These are phyloP conservation scores for Oenanthe javanica DNA, from an alignment of 140 eudicot genomes.

Conservation along the genomic window DNA sequence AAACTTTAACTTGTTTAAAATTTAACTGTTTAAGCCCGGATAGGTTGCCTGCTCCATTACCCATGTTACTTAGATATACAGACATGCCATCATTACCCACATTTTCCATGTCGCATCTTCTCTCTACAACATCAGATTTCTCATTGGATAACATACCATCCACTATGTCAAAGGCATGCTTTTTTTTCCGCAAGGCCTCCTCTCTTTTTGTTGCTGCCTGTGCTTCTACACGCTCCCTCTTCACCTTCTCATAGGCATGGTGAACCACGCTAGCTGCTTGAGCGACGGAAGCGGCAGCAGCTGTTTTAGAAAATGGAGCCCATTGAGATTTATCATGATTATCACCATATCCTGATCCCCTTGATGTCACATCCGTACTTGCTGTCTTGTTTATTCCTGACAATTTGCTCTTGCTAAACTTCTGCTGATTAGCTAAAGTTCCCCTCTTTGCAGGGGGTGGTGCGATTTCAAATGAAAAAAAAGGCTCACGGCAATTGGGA, in stretches of 20 bases:
- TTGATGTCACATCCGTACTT: not conserved
- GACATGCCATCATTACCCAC: slow-evolving; percentile 1
- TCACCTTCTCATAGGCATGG: slow-evolving; percentile 44
- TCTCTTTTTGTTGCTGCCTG: slow-evolving; percentile 37
- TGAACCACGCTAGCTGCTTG: slow-evolving; percentile 47
- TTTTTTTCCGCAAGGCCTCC: slow-evolving; percentile 26
- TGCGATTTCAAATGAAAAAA: slow-evolving; percentile 24
- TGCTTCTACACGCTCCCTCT: slow-evolving; percentile 37
- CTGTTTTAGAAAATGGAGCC: slow-evolving; percentile 33
- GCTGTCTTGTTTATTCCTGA: not conserved
- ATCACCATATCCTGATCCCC: not conserved
- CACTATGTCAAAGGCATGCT: slow-evolving; percentile 13
- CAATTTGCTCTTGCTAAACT: not conserved
- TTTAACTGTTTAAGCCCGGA: slow-evolving; percentile 5
- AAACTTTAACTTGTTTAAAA: not conserved
- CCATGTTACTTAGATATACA: slow-evolving; percentile 8
- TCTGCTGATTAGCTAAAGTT: not conserved
- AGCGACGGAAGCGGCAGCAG: slow-evolving; percentile 26
- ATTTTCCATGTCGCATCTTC: slow-evolving; percentile 24
- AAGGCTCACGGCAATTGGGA: slow-evolving; percentile 28
- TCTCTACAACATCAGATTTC: slow-evolving; percentile 19
- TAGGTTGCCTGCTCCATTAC: slow-evolving; percentile 7
- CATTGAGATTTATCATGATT: slow-evolving; percentile 23
- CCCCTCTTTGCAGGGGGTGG: slow-evolving; percentile 18
- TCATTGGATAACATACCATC: not conserved